These are phyloP conservation scores for Penicillium sp. DNA, from an alignment of 2,329 filamentous ascomycete species.

Conservation along the genomic window DNA sequence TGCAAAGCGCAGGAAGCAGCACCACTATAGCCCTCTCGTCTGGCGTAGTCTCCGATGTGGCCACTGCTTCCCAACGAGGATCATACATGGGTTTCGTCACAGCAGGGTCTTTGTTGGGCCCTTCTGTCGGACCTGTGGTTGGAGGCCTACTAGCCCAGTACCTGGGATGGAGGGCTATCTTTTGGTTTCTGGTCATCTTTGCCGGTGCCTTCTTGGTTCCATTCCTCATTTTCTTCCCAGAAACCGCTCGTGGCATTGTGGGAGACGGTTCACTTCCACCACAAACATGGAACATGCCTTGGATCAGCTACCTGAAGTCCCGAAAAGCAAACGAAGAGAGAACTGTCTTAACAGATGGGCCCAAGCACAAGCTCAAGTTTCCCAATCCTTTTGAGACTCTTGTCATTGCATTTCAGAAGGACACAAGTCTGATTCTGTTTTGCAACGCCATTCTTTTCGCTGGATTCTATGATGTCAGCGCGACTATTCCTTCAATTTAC, in stretches of 20 bases:
- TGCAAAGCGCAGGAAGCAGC: slow-evolving; percentile 46
- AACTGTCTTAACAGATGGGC: neutral
- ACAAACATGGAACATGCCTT: slow-evolving; percentile 40
- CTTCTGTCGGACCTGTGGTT: slow-evolving; percentile 39
- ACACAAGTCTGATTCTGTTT: slow-evolving; percentile 41
- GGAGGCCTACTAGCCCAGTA: slow-evolving; percentile 39
- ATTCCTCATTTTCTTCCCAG: slow-evolving; percentile 40
- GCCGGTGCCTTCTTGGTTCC: slow-evolving; percentile 40
- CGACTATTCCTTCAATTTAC: slow-evolving; percentile 42
- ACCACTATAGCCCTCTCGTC: slow-evolving; percentile 45
- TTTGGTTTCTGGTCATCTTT: slow-evolving; percentile 55
- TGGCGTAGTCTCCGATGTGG: slow-evolving; percentile 44
- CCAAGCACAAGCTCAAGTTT: slow-evolving; percentile 28
- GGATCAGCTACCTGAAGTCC: slow-evolving; percentile 31
- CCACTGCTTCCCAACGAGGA: slow-evolving; percentile 41
- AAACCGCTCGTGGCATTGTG: slow-evolving; percentile 42
- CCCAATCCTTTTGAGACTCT: slow-evolving; percentile 45
- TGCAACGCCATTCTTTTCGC: slow-evolving; percentile 42
- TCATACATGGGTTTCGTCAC: slow-evolving; percentile 45
- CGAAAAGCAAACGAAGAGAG: slow-evolving; percentile 22
- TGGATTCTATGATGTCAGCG: slow-evolving; percentile 46
- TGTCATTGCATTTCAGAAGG: slow-evolving; percentile 34
- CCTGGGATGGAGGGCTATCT: slow-evolving; percentile 44
- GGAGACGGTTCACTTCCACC: slow-evolving; percentile 41
- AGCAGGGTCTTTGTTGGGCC: slow-evolving; percentile 35